Conservation (phyloP, 805 yeast genomes). For the Zygotorulaspora danielsina region DNA sequence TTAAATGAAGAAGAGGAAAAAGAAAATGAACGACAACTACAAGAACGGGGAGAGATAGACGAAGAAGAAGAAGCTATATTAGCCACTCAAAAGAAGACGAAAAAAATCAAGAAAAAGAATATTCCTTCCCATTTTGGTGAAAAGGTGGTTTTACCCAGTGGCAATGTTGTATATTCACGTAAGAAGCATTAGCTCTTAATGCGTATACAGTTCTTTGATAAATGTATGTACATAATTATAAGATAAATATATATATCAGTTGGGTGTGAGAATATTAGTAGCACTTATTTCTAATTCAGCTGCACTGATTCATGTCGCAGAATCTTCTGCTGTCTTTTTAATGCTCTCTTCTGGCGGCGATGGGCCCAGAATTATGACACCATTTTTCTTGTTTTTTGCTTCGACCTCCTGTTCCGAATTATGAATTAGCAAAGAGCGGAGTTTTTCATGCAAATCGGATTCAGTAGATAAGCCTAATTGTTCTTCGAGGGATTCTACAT, state of each 20-base stretch:
- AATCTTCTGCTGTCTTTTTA: no score
- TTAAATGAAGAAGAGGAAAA: constrained; percentile 8
- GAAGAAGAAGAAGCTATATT: constrained; percentile 3
- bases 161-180: constrained; percentile 51
- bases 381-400: constrained; percentile 28
- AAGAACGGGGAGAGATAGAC: not conserved
- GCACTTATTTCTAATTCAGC: no score
- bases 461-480: constrained; percentile 20
- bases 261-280: no score
- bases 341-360: constrained; percentile 21
- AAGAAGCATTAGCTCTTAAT: constrained; percentile 10
- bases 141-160: constrained; percentile 54
- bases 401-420: constrained; percentile 29
- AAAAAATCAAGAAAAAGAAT: constrained; percentile 31
- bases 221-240: not conserved
- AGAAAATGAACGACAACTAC: constrained; percentile 5
- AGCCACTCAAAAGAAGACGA: constrained; percentile 11
- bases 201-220: constrained; percentile 11
- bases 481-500: constrained; percentile 19
- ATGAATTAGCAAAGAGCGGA: constrained; percentile 28
- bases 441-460: constrained; percentile 23
- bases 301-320: no score
- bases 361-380: constrained; percentile 34
- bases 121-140: constrained; percentile 41
- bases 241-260: no score